Percentiles rank a stretch among this genome's conserved stretches.
Conservation (phyloP, 1,139 yeast genomes). For the Kurtzmaniella quercitrusa region DNA sequence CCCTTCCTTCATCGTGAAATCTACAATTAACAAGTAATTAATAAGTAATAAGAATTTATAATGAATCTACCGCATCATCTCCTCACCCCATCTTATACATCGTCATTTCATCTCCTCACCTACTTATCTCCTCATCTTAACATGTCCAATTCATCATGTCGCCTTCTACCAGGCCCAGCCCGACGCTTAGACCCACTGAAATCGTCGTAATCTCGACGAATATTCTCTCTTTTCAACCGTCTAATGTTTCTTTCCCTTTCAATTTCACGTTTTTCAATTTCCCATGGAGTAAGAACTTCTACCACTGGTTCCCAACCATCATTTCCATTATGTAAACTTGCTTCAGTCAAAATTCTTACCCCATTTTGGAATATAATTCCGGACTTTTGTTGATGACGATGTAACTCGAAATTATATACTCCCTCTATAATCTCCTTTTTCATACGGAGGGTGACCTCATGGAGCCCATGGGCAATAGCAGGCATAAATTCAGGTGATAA, state of each 20-base stretch:
- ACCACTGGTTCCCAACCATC: conserved; percentile 89
- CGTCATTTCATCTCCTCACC: conserved; percentile 1
- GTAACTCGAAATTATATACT: conserved; percentile 43
- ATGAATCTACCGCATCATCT: no score
- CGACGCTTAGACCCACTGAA: conserved; percentile 35
- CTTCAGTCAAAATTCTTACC: conserved; percentile 41
- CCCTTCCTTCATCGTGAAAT: no score
- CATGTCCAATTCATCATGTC: conserved; percentile 50
- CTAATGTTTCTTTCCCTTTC: conserved; percentile 91
- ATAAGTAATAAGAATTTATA: no score
- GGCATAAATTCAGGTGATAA: conserved; percentile 82
- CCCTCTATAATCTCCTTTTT: conserved; percentile 90
- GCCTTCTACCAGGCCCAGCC: conserved; percentile 45
- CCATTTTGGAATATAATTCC: conserved; percentile 45
- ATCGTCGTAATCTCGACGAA: conserved; percentile 53
- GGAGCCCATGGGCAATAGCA: conserved; percentile 83
- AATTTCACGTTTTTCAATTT: conserved; percentile 90
- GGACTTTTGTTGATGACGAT: conserved; percentile 40
- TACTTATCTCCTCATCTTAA: conserved; percentile 23
- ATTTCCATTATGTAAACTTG: conserved; percentile 42
- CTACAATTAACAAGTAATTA: no score
- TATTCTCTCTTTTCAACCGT: conserved; percentile 82
- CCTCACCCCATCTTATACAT: no score
- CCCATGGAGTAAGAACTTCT: conserved; percentile 84
- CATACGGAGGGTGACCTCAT: conserved; percentile 71